Percentiles rank a stretch among this genome's conserved stretches.
Evolutionary conservation across 1,284 basidiomycete genomes (phyloP).

Genomic region (Ustilago esculenta): DNA sequence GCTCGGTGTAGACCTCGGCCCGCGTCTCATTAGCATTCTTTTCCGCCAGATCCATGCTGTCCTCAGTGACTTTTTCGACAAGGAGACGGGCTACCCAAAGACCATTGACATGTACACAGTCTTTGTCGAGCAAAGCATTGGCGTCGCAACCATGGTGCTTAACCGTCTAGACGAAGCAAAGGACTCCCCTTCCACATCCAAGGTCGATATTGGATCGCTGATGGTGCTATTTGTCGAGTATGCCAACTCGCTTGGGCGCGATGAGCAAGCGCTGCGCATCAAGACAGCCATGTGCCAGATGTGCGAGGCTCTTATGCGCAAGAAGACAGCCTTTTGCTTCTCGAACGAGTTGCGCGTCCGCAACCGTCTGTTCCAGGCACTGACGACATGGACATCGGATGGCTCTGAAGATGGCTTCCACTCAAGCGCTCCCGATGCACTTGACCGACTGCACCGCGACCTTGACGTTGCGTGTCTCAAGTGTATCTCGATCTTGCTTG

Average conservation of each 20-base stretch:
- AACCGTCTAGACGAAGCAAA: slow-evolving; percentile 45
- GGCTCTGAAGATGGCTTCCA: slow-evolving; percentile 40
- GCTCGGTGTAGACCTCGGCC: slow-evolving; percentile 55
- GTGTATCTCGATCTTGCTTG: slow-evolving; percentile 59
- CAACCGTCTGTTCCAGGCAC: slow-evolving; percentile 61
- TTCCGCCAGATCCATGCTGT: slow-evolving; percentile 61
- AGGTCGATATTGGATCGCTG: slow-evolving; percentile 60
- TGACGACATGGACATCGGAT: slow-evolving; percentile 63
- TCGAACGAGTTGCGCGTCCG: slow-evolving; percentile 59
- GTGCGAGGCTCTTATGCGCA: slow-evolving; percentile 59
- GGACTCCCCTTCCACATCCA: slow-evolving; percentile 25
- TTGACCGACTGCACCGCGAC: slow-evolving; percentile 58
- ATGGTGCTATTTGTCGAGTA: slow-evolving; percentile 64
- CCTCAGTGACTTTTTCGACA: slow-evolving; percentile 63
- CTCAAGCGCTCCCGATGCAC: slow-evolving; percentile 29
- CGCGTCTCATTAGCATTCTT: slow-evolving; percentile 55
- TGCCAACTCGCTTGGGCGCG: slow-evolving; percentile 55
- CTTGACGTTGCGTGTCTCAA: slow-evolving; percentile 60
- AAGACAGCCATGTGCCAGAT: slow-evolving; percentile 61
- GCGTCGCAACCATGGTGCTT: slow-evolving; percentile 57
- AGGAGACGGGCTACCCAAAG: slow-evolving; percentile 55
- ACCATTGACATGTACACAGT: slow-evolving; percentile 60
- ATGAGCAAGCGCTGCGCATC: slow-evolving; percentile 61
- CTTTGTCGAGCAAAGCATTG: slow-evolving; percentile 64
- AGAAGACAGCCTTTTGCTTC: slow-evolving; percentile 56